phyloP scores from a whole-genome alignment of 345 rosid genomes.

The Populus pruinosa region DNA sequence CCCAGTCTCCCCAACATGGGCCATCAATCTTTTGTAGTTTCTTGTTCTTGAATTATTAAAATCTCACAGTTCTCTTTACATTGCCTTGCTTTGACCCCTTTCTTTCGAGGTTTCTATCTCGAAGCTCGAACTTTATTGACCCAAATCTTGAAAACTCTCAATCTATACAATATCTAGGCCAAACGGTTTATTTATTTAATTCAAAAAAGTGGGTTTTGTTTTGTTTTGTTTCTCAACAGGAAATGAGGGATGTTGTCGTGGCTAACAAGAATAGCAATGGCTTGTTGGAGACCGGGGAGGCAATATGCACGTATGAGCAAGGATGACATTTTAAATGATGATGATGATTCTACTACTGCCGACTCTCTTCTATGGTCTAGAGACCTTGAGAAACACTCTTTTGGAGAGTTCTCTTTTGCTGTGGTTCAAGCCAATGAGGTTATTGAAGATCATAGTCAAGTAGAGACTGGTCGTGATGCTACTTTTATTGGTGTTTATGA shows the following conservation, averaged over 20 bases:
- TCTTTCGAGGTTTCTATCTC: background rate
- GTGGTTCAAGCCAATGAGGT: conserved; percentile 84
- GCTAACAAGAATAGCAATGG: conserved; percentile 60
- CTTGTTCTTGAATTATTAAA: background rate
- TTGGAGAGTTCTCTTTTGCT: conserved; percentile 82
- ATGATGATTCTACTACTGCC: conserved; percentile 24
- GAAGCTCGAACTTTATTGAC: background rate
- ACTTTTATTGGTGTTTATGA: conserved; percentile 86
- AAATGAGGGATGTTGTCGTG: conserved; percentile 98
- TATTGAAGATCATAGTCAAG: conserved; percentile 87
- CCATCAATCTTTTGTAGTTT: conserved; percentile 8
- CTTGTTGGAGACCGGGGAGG: conserved; percentile 74
- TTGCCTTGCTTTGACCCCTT: background rate
- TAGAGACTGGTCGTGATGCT: conserved; percentile 63
- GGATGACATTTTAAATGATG: conserved; percentile 40
- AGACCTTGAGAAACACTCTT: conserved; percentile 72
- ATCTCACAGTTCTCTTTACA: background rate
- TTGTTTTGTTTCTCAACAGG: conserved; percentile 21
- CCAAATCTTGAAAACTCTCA: background rate
- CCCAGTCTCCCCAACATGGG: background rate
- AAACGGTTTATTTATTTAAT: background rate
- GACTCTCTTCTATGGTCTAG: conserved; percentile 71
- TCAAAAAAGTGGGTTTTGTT: background rate
- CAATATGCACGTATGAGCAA: conserved; percentile 81
- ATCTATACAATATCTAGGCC: background rate